Base-by-base conservation (phyloP, 345 rosid species). In the Bruguiera sexangula region DNA sequence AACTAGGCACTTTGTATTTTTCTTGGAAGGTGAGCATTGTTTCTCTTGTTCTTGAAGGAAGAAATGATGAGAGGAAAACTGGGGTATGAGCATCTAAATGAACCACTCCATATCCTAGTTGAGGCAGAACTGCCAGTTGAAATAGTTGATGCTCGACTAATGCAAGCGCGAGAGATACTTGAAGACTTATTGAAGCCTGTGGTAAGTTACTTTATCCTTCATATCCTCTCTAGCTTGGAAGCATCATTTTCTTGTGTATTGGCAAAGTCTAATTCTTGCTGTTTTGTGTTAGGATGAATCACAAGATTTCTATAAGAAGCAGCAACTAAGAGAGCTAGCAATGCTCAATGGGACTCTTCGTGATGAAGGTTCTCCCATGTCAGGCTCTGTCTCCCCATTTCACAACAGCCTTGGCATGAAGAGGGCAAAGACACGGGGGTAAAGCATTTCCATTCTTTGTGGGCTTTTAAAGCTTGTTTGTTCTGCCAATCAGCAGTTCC, bases 21-120 rank as follows among this genome's bases (percentile, higher is more conserved):
- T 55, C 26, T 56, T 9, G 29, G 24, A 10, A 56, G 29, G 26
- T 10, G 16, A 56, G 16, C 30, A 6, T 21, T 56, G 6, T 18
- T 56, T 56, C 13, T 24, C 19, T 24, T 74, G n/a, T 62, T 78
- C 30, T 72, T 80, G 62, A 66, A 96, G 99, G 99, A 96, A 78
- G 98, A 92, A 73, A 79, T 90, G 83, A 82, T 92, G 96, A 87
- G 99, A 79, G 99, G 99, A 62, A 96, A 92, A 66, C 92, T 90
- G 6, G 99, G 99, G 26, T 96, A 89, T 69, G 98, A 96, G 75
- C 99, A 96, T 74, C 83, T 96, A 63, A 90, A 87, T 74, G 99
- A 96, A 69, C 99, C 92, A 68, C 96, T 96, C 36, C 98, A 96
- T 75, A 88, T 96, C 76, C 82, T 96, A 70, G 85, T 96, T 34